A percentile compares a stretch with the other conserved stretches of the same genome.
Conservation (phyloP, 495 filamentous ascomycete species). For the Hypoxylon intermedium region DNA sequence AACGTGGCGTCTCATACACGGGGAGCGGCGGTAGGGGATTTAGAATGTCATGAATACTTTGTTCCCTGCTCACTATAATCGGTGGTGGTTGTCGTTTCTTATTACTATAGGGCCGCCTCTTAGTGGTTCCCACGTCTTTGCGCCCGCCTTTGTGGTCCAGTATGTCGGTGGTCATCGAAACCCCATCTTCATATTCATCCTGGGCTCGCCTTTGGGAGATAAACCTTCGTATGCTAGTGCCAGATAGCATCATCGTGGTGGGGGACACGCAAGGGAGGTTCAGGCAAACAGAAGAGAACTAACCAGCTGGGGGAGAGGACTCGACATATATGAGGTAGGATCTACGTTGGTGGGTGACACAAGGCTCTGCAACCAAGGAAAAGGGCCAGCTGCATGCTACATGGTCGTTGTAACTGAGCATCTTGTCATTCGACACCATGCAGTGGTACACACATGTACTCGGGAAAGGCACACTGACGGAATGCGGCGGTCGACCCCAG, state of each 20-base stretch:
- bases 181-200: slow-evolving; percentile 44
- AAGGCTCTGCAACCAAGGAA: slow-evolving; percentile 37
- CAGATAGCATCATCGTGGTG: slow-evolving; percentile 50
- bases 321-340: slow-evolving; percentile 45
- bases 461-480: slow-evolving; percentile 28
- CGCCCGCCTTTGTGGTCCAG: slow-evolving; percentile 26
- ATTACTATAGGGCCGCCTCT: slow-evolving; percentile 36
- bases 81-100: slow-evolving; percentile 41
- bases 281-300: slow-evolving; percentile 30
- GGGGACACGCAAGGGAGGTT: slow-evolving; percentile 31
- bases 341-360: slow-evolving; percentile 37
- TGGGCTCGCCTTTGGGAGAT: slow-evolving; percentile 47
- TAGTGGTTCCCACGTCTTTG: slow-evolving; percentile 41
- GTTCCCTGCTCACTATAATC: slow-evolving; percentile 49
- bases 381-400: slow-evolving; percentile 33
- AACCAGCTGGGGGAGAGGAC: slow-evolving; percentile 35
- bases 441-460: slow-evolving; percentile 26
- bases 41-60: slow-evolving; percentile 50
- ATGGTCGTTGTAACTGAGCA: slow-evolving; percentile 6
- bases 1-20: slow-evolving; percentile 49
- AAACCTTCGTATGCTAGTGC: slow-evolving; percentile 54
- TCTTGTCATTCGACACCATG: slow-evolving; percentile 9
- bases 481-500: slow-evolving; percentile 32
- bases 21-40: slow-evolving; percentile 51
- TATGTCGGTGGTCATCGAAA: slow-evolving; percentile 43